Evolutionary conservation across 192 early-diverging fungal genomes (phyloP), one percentile per base, ranked within the genome.

Genomic region (Umbelopsis ramanniana): DNA sequence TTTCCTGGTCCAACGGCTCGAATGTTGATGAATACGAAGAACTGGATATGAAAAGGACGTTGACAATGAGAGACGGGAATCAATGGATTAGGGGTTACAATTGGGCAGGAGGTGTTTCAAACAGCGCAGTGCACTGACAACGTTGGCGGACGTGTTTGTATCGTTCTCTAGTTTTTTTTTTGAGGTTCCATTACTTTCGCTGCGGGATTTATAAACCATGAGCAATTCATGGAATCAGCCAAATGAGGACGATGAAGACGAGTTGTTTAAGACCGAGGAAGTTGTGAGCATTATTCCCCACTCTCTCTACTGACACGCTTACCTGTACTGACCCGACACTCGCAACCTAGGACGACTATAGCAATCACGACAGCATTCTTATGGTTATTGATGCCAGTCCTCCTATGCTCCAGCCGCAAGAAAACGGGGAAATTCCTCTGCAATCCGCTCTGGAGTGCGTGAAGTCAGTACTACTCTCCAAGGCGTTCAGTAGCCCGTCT

Each of bases 371-470:
- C 47, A 80, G 84, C 29, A 80, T 85, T 53, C 71, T 87, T 9
- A 85, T 87, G 68, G 82, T 83, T 6, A 84, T 87, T 37, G 84
- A 87, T 66, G 83, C 78, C 37, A 79, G 82, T 14, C 71, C 71
- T n/a, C 29, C 82, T 1, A 85, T 85, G 83, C 69, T 85, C 7
- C 43, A 77, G 54, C 70, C 45, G 4, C 55, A 81, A 37, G 71
- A 74, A 11, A 60, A 70, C n/a, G 77, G 72, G 14, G 77, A 87
- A 6, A 72, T 79, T 24, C 82, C 84, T 14, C 79, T 87, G 48
- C 55, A 76, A 11, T 76, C 70, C 1, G 82, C 81, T 2, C 70
- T 87, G 37, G 74, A 73, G 33, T 80, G 79, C 69, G 75, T 79
- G 14, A 70, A 72, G 45, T 57, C 68, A 0, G 81, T 85, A 1